These are phyloP conservation scores for Apiosordaria backusii DNA, from an alignment of 495 filamentous ascomycete genomes.

Conservation along the genomic window DNA sequence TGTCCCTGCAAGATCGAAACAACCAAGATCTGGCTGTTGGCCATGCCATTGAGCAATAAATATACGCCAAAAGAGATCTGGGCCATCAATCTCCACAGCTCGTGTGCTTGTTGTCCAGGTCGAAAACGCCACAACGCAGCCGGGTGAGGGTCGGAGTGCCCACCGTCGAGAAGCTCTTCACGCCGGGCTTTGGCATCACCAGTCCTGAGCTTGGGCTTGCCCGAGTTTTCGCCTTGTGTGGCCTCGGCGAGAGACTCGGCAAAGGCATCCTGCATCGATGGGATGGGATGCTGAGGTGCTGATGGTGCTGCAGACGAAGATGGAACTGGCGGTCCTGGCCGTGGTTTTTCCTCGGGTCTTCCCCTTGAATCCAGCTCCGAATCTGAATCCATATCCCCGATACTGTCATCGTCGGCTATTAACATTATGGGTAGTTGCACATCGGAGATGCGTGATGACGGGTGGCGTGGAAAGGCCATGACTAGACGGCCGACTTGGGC, in stretches of 20 bases:
- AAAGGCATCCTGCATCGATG: conserved; percentile 85
- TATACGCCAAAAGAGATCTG: conserved; percentile 94
- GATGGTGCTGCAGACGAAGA: conserved; percentile 11
- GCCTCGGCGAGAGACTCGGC: conserved; percentile 86
- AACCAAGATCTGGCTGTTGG: conserved; percentile 82
- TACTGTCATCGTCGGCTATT: conserved; percentile 16
- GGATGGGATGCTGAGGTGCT: conserved; percentile 57
- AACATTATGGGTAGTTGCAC: conserved; percentile 28
- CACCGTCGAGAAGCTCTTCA: conserved; percentile 62
- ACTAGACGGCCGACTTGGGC: background rate
- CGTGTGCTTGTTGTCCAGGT: conserved; percentile 65
- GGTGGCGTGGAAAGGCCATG: conserved; percentile 23
- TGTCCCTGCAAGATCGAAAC: conserved; percentile 86
- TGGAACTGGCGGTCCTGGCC: background rate
- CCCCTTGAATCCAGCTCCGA: conserved; percentile 8
- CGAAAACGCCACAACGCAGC: conserved; percentile 71
- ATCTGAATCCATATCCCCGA: conserved; percentile 1
- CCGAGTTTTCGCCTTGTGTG: conserved; percentile 41
- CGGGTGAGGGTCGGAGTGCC: conserved; percentile 56
- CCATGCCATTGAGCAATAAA: conserved; percentile 76
- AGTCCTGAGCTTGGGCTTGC: conserved; percentile 51
- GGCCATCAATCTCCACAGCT: conserved; percentile 82
- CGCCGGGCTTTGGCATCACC: conserved; percentile 65
- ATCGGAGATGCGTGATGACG: conserved; percentile 18
- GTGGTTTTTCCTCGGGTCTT: conserved; percentile 19